Conservation (phyloP, 2,329 filamentous ascomycete genomes). For the Hypoxylon sp. region DNA sequence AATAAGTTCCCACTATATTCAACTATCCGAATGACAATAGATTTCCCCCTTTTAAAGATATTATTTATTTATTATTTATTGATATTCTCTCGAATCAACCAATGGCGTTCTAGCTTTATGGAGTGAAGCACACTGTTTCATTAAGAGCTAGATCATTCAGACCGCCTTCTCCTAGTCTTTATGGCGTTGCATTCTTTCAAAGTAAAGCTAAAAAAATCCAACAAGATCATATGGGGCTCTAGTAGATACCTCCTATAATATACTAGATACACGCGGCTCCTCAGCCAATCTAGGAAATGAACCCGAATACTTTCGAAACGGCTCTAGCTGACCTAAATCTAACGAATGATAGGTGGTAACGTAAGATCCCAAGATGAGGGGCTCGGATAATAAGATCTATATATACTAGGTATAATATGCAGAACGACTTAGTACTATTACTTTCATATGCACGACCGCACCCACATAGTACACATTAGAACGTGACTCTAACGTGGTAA, state of each 20-base stretch:
- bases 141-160: neutral
- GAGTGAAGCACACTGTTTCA: neutral
- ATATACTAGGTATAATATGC: neutral
- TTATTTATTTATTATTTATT: neutral
- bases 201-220: neutral
- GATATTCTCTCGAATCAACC: neutral
- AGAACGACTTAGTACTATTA: neutral
- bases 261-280: neutral
- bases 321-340: slow-evolving; percentile 8
- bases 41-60: neutral
- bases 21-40: neutral
- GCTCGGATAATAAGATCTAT: neutral
- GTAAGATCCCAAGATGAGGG: slow-evolving; percentile 17
- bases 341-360: slow-evolving; percentile 8
- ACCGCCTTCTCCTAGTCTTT: neutral
- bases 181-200: neutral
- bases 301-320: slow-evolving; percentile 9
- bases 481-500: neutral
- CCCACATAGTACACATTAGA: neutral
- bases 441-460: neutral
- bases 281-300: slow-evolving; percentile 5
- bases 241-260: too few relatives aligned
- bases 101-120: neutral
- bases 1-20: neutral
- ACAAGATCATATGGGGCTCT: neutral